phyloP scores from a whole-genome alignment of 148 eudicot genomes.

The Mesembryanthemum crystallinum region DNA sequence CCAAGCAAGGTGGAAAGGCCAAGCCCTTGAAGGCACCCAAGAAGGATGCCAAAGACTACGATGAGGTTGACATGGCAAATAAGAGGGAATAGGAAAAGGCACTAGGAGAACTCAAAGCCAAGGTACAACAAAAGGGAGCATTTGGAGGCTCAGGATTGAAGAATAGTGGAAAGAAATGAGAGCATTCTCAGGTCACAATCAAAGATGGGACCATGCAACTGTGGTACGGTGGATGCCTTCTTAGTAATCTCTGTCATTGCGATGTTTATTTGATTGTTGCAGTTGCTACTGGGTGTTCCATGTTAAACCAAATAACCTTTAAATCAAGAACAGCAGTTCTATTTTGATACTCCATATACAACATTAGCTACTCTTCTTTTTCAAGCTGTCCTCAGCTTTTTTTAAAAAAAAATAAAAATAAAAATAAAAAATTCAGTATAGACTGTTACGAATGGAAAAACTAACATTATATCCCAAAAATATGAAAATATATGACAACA shows the following conservation, averaged over 20 bases:
- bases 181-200: neutral
- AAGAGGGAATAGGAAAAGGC: slow-evolving; percentile 94
- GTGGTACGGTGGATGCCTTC: slow-evolving; percentile 8
- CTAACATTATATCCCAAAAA: too few species aligned
- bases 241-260: slow-evolving; percentile 15
- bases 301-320: slow-evolving; percentile 21
- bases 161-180: slow-evolving; percentile 97
- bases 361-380: too few species aligned
- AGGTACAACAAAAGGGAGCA: slow-evolving; percentile 77
- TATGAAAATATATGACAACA: too few species aligned
- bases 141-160: slow-evolving; percentile 91
- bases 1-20: slow-evolving; percentile 80
- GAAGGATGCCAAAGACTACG: slow-evolving; percentile 69
- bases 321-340: slow-evolving; percentile 3
- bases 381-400: too few species aligned
- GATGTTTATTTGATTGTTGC: slow-evolving; percentile 4
- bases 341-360: slow-evolving; percentile 11
- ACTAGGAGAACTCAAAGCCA: slow-evolving; percentile 81
- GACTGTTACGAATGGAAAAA: too few species aligned
- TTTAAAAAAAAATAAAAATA: too few species aligned
- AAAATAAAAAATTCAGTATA: too few species aligned
- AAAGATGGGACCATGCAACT: neutral
- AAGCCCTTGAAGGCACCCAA: slow-evolving; percentile 96
- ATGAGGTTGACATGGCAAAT: slow-evolving; percentile 78
- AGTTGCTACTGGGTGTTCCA: slow-evolving; percentile 6